Evolutionary conservation across 1,284 basidiomycete species (phyloP), one percentile per base, ranked within the genome.

Genomic region (Apiotrichum mycotoxinovorans): DNA sequence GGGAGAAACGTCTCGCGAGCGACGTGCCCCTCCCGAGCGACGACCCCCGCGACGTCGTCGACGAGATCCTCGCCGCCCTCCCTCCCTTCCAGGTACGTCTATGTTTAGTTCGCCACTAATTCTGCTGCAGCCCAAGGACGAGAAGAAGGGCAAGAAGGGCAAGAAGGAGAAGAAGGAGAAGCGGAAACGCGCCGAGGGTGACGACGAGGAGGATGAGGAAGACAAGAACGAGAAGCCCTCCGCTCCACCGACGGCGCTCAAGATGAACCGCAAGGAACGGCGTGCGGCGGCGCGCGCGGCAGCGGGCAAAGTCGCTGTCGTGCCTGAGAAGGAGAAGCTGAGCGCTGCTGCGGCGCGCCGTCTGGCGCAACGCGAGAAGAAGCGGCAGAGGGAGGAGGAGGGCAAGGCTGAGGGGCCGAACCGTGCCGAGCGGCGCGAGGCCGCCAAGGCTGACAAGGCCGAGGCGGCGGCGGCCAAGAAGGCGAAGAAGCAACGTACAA

Each of bases 41-140:
- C 18, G 71, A 73, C 55, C 64, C 69, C 8, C 57, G 71, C 26
- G 62, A 67, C 26, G 47, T 73, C 3, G 67, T 70, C 15, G 57
- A 60, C n/a, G 58, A 63, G 22, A 67, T 73, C 26, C 37, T 66
- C 7, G 61, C 52, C 14, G 50, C 60, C 10, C 49, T 67, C 37
- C 50, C 46, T 17, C 20, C 17, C n/a, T 17, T 12, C 25, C 4
- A 26, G 23, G 57, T 23, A 23, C 26, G 30, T 27, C 22, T 18
- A n/a, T n/a, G n/a, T n/a, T n/a, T n/a, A n/a, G n/a, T n/a, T n/a
- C n/a, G n/a, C n/a, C n/a, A n/a, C n/a, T n/a, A n/a, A n/a, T n/a
- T n/a, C 30, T 5, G 30, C 12, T 17, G 43, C 26, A 50, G 33
- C 23, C 40, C 8, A 22, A 56, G 30, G 51, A 52, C 54, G 50